phyloP scores from a whole-genome alignment of 78 protist genomes.

The Bodo saltans region DNA sequence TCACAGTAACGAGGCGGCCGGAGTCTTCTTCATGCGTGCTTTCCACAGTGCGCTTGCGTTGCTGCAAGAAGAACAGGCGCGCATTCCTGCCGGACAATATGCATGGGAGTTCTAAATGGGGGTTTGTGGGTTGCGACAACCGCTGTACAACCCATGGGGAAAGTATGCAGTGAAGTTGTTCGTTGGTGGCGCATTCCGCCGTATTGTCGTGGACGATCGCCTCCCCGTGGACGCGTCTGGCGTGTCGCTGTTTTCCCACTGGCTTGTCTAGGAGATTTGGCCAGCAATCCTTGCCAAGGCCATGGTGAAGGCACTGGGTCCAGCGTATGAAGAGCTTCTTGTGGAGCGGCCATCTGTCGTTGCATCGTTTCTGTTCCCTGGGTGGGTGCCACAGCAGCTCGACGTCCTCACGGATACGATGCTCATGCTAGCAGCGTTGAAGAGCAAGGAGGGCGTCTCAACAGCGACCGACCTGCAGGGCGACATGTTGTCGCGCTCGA shows the following conservation, averaged over 20 bases:
- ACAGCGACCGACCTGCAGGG: too few species aligned
- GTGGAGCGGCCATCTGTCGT: not conserved
- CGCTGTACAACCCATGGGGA: slow-evolving; percentile 22
- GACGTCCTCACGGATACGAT: not conserved
- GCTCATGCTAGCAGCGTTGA: too few species aligned
- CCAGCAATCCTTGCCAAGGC: slow-evolving; percentile 38
- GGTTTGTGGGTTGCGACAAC: not conserved
- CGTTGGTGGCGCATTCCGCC: slow-evolving; percentile 13
- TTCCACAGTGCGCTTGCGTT: slow-evolving; percentile 4
- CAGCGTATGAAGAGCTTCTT: not conserved
- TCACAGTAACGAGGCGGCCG: not conserved
- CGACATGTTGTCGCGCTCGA: too few species aligned
- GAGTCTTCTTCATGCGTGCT: slow-evolving; percentile 25
- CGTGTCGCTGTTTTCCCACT: slow-evolving; percentile 1
- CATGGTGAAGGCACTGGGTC: slow-evolving; percentile 14
- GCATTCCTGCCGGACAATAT: slow-evolving; percentile 14
- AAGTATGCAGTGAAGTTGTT: slow-evolving; percentile 23
- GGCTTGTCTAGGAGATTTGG: slow-evolving; percentile 18
- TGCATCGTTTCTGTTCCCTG: not conserved
- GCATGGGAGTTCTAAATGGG: slow-evolving; percentile 19
- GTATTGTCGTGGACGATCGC: slow-evolving; percentile 20
- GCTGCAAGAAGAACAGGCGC: not conserved
- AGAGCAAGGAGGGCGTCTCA: too few species aligned
- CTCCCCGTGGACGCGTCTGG: slow-evolving; percentile 35
- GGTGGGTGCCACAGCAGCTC: not conserved